Evolutionary conservation across 192 early-diverging fungal species (phyloP).

Genomic region (Spinellus fusiger): DNA sequence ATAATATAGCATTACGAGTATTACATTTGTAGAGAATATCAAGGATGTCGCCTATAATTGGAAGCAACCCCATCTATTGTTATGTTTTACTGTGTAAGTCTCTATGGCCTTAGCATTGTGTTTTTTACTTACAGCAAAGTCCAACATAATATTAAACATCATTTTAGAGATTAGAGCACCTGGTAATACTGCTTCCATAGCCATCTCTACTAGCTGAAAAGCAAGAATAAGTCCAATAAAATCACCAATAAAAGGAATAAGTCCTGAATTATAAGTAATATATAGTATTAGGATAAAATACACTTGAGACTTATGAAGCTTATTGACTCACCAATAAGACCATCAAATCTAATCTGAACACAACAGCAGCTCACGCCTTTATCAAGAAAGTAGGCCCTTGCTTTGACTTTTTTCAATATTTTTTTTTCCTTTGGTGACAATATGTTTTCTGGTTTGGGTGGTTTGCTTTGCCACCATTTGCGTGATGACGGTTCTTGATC

Average conservation of each 20-base stretch:
- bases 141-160: constrained; percentile 37
- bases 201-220: constrained; percentile 27
- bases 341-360: constrained; percentile 33
- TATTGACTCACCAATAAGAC: constrained; percentile 34
- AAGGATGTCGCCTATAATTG: constrained; percentile 36
- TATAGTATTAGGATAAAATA: not conserved
- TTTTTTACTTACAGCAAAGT: constrained; percentile 36
- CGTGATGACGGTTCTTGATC: constrained; percentile 2
- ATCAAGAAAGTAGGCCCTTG: constrained; percentile 35
- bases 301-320: not conserved
- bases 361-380: constrained; percentile 30
- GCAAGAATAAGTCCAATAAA: constrained; percentile 31
- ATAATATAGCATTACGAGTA: constrained; percentile 38
- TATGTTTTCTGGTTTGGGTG: not conserved
- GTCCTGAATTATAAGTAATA: constrained; percentile 25
- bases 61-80: constrained; percentile 38
- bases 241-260: constrained; percentile 42
- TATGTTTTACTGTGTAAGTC: not conserved
- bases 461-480: constrained; percentile 12
- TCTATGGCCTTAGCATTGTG: not conserved
- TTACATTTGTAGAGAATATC: constrained; percentile 48
- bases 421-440: constrained; percentile 9
- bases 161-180: constrained; percentile 25
- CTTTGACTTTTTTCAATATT: constrained; percentile 33
- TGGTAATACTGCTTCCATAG: constrained; percentile 37